A percentile compares a stretch with the other conserved stretches of the same genome.
phyloP scores from a whole-genome alignment of 768 basidiomycete genomes.

The Calocybe cyanea region DNA sequence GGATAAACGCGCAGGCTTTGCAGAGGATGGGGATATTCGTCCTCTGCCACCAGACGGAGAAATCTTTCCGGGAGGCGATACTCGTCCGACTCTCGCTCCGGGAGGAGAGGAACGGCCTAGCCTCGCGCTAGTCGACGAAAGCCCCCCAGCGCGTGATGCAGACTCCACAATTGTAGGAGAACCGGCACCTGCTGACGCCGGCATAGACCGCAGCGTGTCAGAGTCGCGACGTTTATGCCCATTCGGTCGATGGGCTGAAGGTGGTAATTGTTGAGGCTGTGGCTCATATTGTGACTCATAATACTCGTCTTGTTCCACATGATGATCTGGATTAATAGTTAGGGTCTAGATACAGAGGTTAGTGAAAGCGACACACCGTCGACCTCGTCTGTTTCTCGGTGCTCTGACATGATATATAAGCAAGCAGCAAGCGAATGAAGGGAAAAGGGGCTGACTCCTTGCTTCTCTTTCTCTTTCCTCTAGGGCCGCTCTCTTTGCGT shows the following conservation, averaged over 20 bases:
- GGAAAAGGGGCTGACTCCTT: conserved; percentile 7
- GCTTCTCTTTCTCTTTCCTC: conserved; percentile 35
- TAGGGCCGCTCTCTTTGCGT: conserved; percentile 30
- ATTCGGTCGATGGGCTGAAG: conserved; percentile 37
- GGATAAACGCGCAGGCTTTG: conserved; percentile 27
- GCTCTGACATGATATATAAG: conserved; percentile 24
- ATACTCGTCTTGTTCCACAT: conserved; percentile 16
- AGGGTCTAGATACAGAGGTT: conserved; percentile 8
- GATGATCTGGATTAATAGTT: conserved; percentile 8
- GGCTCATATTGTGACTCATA: conserved; percentile 12
- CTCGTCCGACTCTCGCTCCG: conserved; percentile 12
- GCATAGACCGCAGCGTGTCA: conserved; percentile 61
- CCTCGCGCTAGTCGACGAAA: conserved; percentile 10
- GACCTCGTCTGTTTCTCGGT: conserved; percentile 33
- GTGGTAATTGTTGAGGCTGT: conserved; percentile 28
- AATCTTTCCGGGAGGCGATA: conserved; percentile 17
- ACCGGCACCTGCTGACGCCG: conserved; percentile 30
- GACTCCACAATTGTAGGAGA: conserved; percentile 56
- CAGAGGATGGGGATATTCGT: conserved; percentile 19
- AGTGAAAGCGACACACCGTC: conserved; percentile 34
- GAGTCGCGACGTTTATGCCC: conserved; percentile 70
- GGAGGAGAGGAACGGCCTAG: conserved; percentile 15
- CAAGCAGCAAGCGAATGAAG: neutral
- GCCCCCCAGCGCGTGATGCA: conserved; percentile 9
- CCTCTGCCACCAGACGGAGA: conserved; percentile 17